Conservation (phyloP, 306 rosid species). For the Vigna nakashimae region DNA sequence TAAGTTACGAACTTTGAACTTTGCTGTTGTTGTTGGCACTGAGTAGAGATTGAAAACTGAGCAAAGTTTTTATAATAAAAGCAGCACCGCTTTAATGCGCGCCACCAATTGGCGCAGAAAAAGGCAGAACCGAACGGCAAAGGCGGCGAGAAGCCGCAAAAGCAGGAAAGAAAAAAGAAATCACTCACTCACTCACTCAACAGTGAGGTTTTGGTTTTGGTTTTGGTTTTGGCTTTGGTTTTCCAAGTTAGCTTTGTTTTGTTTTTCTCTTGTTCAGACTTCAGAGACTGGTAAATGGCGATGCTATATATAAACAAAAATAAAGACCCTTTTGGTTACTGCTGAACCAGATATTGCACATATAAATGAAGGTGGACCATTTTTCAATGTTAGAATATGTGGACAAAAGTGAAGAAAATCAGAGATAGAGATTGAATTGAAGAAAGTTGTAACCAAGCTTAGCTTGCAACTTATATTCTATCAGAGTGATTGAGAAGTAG, state of each 20-base stretch:
- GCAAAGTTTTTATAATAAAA: conserved; percentile 28
- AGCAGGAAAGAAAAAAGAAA: conserved; percentile 50
- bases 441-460: not conserved
- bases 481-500: not conserved
- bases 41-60: conserved; percentile 30
- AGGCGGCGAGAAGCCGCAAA: conserved; percentile 80
- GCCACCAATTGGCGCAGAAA: conserved; percentile 67
- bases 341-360: conserved; percentile 27
- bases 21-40: not conserved
- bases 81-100: conserved; percentile 63
- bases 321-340: conserved; percentile 51
- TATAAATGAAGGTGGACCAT: conserved; percentile 16
- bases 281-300: conserved; percentile 3
- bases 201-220: no score
- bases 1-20: not conserved
- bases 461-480: not conserved
- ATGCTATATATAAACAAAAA: conserved; percentile 35
- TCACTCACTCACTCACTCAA: not conserved
- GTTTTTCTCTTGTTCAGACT: conserved; percentile 30
- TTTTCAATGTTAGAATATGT: not conserved
- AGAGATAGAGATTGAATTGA: conserved; percentile 13
- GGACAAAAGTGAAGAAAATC: not conserved
- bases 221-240: not conserved
- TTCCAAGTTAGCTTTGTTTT: conserved; percentile 3
- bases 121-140: conserved; percentile 55